These are phyloP conservation scores for Volvox reticuliferus DNA, from an alignment of 139 green algal genomes.

Conservation along the genomic window DNA sequence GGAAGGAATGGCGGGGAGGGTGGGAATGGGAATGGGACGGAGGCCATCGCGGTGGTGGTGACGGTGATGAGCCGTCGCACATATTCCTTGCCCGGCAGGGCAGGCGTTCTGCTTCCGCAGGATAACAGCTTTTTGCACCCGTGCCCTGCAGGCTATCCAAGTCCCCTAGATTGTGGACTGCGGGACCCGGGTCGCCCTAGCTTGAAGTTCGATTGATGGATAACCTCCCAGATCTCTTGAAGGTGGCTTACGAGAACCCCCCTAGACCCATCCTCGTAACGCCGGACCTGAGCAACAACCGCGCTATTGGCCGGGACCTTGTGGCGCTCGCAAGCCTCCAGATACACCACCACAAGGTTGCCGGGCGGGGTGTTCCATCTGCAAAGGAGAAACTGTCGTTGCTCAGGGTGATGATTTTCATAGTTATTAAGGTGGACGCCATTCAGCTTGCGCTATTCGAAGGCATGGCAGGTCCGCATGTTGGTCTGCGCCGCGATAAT, in stretches of 20 bases:
- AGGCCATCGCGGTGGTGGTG: neutral
- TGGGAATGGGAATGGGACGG: neutral
- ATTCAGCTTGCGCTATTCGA: neutral
- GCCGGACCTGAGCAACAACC: conserved; percentile 2
- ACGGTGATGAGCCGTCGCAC: neutral
- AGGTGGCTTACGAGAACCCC: too few relatives aligned
- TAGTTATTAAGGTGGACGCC: neutral
- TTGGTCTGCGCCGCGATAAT: neutral
- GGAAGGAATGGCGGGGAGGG: neutral
- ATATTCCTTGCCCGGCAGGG: too few relatives aligned
- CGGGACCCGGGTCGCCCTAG: too few relatives aligned
- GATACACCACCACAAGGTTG: conserved; percentile 17
- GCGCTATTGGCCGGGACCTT: conserved; percentile 12
- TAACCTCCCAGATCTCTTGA: too few relatives aligned
- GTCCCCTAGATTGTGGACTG: too few relatives aligned
- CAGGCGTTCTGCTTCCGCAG: too few relatives aligned
- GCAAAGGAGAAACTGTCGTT: neutral
- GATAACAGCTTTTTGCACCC: too few relatives aligned
- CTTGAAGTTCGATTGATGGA: too few relatives aligned
- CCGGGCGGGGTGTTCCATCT: conserved; percentile 21
- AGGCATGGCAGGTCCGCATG: conserved; percentile 4
- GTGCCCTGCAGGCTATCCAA: too few relatives aligned
- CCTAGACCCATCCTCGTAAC: too few relatives aligned
- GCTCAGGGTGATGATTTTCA: too few relatives aligned
- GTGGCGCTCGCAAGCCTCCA: conserved; percentile 34